A percentile compares a stretch with the other conserved stretches of the same genome.
phyloP scores from a whole-genome alignment of 129 eudicot genomes.

The Artemisia annua region DNA sequence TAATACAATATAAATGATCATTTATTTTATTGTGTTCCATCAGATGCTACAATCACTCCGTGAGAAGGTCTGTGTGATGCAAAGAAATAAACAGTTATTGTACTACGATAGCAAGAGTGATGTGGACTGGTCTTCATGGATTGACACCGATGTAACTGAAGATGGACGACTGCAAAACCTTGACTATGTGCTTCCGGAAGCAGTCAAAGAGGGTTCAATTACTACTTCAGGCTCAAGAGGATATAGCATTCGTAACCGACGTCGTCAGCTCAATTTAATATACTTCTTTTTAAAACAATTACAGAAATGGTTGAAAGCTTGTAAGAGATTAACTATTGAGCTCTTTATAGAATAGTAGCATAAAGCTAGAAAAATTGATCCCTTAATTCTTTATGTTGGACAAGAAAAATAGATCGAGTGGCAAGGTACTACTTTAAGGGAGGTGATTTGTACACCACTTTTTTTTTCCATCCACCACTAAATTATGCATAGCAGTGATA shows the following conservation, averaged over 20 bases:
- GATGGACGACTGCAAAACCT: conserved; percentile 52
- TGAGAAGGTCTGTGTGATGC: conserved; percentile 49
- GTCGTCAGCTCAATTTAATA: background rate
- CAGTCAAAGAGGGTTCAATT: conserved; percentile 33
- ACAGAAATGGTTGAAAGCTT: background rate
- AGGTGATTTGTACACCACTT: too few species aligned
- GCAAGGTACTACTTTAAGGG: too few species aligned
- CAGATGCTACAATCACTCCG: conserved; percentile 48
- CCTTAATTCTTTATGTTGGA: too few species aligned
- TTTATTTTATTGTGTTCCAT: conserved; percentile 4
- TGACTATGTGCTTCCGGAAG: conserved; percentile 47
- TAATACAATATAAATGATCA: background rate
- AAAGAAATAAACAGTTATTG: conserved; percentile 27
- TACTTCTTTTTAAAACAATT: background rate
- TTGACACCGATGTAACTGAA: conserved; percentile 56
- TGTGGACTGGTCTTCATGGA: conserved; percentile 61
- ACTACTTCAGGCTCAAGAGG: conserved; percentile 28
- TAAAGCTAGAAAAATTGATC: too few species aligned
- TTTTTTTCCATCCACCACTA: too few species aligned
- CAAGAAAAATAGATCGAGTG: too few species aligned
- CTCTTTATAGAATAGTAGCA: too few species aligned
- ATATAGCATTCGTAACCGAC: conserved; percentile 47
- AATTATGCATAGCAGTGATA: too few species aligned
- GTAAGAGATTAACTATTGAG: background rate
- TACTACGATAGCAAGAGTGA: conserved; percentile 41